These are phyloP conservation scores for Thielaviopsis populi DNA, from an alignment of 2,329 filamentous ascomycete species.

Conservation along the genomic window DNA sequence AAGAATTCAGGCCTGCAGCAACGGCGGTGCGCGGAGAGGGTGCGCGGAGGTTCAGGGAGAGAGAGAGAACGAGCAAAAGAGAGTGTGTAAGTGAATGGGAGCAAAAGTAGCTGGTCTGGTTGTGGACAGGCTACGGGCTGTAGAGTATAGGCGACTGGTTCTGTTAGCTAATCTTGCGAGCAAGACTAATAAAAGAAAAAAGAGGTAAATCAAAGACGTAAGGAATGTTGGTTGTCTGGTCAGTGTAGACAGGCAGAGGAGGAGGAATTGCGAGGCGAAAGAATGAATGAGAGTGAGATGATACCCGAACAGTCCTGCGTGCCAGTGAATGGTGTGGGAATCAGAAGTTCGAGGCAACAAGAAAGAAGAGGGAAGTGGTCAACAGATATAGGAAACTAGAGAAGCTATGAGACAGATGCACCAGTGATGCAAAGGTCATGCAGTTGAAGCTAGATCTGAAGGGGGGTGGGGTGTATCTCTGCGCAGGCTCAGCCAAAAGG, in stretches of 20 bases:
- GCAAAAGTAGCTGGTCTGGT: neutral
- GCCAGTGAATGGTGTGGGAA: slow-evolving; percentile 11
- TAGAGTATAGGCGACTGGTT: neutral
- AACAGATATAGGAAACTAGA: slow-evolving; percentile 10
- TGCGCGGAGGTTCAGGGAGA: too few relatives aligned
- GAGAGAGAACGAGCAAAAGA: neutral
- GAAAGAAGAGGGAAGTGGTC: slow-evolving; percentile 5
- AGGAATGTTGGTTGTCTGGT: slow-evolving; percentile 7
- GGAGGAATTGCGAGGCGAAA: slow-evolving; percentile 10
- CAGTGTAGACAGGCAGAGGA: neutral
- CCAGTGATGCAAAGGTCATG: neutral
- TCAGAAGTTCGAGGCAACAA: neutral
- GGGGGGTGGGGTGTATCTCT: neutral
- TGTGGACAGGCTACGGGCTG: neutral
- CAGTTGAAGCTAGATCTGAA: neutral
- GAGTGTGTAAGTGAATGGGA: neutral
- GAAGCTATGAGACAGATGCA: neutral
- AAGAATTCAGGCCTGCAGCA: neutral
- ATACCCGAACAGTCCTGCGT: slow-evolving; percentile 9
- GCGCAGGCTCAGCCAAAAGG: neutral
- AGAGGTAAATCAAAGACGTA: slow-evolving; percentile 1
- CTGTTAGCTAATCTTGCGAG: neutral
- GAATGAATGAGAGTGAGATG: slow-evolving; percentile 10
- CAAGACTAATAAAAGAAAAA: neutral
- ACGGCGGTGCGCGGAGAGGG: neutral